Evolutionary conservation across 805 yeast species (phyloP), one percentile per base, ranked within the genome.

Genomic region (Saturnispora saitoi): DNA sequence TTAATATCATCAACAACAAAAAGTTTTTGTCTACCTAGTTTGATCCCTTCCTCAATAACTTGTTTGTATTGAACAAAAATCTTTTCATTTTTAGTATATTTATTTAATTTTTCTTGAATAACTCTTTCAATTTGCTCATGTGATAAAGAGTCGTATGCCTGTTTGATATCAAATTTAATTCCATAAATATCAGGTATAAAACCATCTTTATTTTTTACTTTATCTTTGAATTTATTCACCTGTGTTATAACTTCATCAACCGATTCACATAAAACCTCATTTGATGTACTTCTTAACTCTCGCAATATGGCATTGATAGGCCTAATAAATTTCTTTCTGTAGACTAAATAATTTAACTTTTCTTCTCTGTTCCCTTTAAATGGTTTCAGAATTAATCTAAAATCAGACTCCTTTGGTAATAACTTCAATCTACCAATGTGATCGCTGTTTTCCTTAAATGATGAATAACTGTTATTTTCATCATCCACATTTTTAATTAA

Each of bases 71-170:
- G 53, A 20, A 57, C 44, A 26, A 44, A 37, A 12, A 54, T 47
- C 9, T 32, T 37, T 8, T 56, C 47, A 4, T 54, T 56, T 2
- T 48, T 48, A 0, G 58, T 43, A 19, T 52, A 56, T 45, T 51
- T 54, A 60, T 51, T 42, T 28, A 63, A 41, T 9, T 55, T 26
- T 3, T 54, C 36, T 1, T 53, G 43, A 0, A 64, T 40, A 7
- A 50, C 47, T 7, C 50, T 45, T 12, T 49, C 37, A 4, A 59
- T 52, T 49, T 69, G 70, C 0, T 57, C 54, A 42, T 74, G 76
- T 14, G 85, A 80, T 15, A 89, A 67, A 2, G 80, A 75, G 57
- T 91, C 97, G 61, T 79, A 90, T 48, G 96, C 88, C 3, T 81
- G 73, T 48, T 72, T 73, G 53, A 86, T 78, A 61, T 90, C 98